Evolutionary conservation across 352 stramenopile species (phyloP), one percentile per base, ranked within the genome.

Genomic region (Discostella stelligera): DNA sequence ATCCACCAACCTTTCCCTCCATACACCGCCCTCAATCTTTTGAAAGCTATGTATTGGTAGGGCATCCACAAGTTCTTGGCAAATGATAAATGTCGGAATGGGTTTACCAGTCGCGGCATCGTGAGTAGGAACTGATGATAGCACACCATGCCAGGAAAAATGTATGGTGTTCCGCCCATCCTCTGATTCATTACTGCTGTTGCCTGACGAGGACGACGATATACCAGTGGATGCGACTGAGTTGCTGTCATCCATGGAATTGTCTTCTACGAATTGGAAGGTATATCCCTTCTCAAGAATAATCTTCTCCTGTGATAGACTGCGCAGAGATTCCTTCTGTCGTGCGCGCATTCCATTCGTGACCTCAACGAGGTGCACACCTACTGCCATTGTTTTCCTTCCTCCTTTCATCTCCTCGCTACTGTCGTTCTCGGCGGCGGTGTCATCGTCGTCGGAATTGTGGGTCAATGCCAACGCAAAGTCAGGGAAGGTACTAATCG

Each of bases 31-130:
- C 18, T 93, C 79, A 3, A 95, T 98, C 83, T 97, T 97, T 88
- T 98, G 91, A 82, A 98, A 98, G 71, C 95, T 92, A 82, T 98
- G 95, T 27, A 97, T 92, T 0, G 96, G 95, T 53, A 98, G 78
- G 21, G 95, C 95, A 77, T 98, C 95, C 77, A 98, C 94, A 49
- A 98, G 92, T 44, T 98, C 96, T 90, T 98, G 95, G 21, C 94
- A 93, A 49, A 98, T 87, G 48, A 97, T 91, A 68, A 97, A 92
- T 23, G 86, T 94, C 69, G 93, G 93, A 10, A 85, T 87, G 0
- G 87, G 87, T 60, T 95, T 83, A 44, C 94, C 92, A 50, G 95
- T 91, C 48, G 90, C 89, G 5, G 76, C 69, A 52, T 96, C 87
- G 53, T 82, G 67, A 52, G 96, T 94, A n/a, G 66, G 53, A 6